Base-by-base conservation (phyloP, 179 eudicot genomes). In the Beta macrorhiza region DNA sequence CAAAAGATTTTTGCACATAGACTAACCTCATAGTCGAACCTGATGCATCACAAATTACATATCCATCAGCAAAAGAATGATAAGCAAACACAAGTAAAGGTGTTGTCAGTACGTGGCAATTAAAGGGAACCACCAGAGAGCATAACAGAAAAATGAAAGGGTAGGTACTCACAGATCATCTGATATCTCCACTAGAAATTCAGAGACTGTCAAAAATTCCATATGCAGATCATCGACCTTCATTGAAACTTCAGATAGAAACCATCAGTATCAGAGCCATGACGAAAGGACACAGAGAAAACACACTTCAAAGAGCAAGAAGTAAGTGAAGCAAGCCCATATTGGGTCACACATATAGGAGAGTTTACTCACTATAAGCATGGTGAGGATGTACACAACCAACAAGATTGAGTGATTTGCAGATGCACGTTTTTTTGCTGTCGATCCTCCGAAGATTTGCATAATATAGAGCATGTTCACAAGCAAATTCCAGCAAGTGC, bases 1-100 rank as follows among this genome's bases (percentile, higher is more conserved):
- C 17, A 65, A 65, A 57, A 44, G 15, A 37, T 57, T 57, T 29
- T n/a, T 19, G 64, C 81, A 62, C 45, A 44, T 52, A 67, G 47
- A 83, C 94, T 80, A 14, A 92, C 99, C 99, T 95, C 98, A 84
- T 95, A 95, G 83, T 93, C 99, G 79, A 88, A 95, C 87, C 99
- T 93, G 87, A 75, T 63, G 83, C 82, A 88, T 74, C 82, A 75
- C 19, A 59, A 83, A 78, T 77, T 69, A 77, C 76, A 71, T n/a
- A 67, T 53, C n/a, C 16, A 65, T 47, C 67, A 77, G 58, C 67
- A 76, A 72, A 32, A 63, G 63, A 57, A 76, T 17, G n/a, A 53
- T 44, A 81, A 84, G 20, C 58, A 73, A 74, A 25, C 47, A 61
- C 72, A 81, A 17, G 63, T 63, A 73, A 62, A 63, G 14, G 20